Evolutionary conservation across 1,284 basidiomycete species (phyloP).

Genomic region (Fomitopsis schrenkii): DNA sequence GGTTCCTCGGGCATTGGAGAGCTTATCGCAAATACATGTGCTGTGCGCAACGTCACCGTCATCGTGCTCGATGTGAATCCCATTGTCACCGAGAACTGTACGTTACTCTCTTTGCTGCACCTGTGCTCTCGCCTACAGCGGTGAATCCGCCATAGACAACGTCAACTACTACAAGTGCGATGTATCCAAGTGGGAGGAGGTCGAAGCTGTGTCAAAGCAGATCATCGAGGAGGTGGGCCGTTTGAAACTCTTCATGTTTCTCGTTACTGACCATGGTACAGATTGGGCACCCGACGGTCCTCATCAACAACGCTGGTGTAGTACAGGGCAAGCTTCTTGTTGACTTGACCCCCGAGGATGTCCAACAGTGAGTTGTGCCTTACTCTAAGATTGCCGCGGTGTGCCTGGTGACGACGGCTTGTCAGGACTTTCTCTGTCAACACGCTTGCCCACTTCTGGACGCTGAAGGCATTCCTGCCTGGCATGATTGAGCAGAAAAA

Average conservation of each 20-base stretch:
- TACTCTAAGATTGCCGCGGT: neutral
- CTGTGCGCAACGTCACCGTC: slow-evolving; percentile 76
- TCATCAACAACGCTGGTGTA: slow-evolving; percentile 97
- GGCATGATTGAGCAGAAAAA: slow-evolving; percentile 72
- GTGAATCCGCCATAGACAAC: slow-evolving; percentile 46
- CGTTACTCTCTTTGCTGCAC: slow-evolving; percentile 17
- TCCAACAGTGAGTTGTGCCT: slow-evolving; percentile 62
- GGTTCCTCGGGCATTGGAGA: slow-evolving; percentile 89
- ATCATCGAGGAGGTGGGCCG: slow-evolving; percentile 69
- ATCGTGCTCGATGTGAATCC: slow-evolving; percentile 83
- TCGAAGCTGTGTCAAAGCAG: slow-evolving; percentile 64
- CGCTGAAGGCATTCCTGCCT: slow-evolving; percentile 90
- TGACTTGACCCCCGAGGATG: slow-evolving; percentile 73
- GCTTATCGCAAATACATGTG: slow-evolving; percentile 79
- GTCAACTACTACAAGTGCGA: slow-evolving; percentile 85
- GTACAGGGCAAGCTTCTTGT: slow-evolving; percentile 85
- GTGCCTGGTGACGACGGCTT: neutral
- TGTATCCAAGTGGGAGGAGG: slow-evolving; percentile 82
- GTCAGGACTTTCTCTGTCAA: slow-evolving; percentile 88
- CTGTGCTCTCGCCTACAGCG: too few species aligned
- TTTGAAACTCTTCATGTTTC: neutral
- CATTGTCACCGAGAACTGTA: slow-evolving; percentile 73
- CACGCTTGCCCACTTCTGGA: slow-evolving; percentile 87
- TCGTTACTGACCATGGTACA: slow-evolving; percentile 24
- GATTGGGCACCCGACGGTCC: slow-evolving; percentile 85